Evolutionary conservation across 2,329 filamentous ascomycete species (phyloP).

Genomic region (Xylariaceae sp.): DNA sequence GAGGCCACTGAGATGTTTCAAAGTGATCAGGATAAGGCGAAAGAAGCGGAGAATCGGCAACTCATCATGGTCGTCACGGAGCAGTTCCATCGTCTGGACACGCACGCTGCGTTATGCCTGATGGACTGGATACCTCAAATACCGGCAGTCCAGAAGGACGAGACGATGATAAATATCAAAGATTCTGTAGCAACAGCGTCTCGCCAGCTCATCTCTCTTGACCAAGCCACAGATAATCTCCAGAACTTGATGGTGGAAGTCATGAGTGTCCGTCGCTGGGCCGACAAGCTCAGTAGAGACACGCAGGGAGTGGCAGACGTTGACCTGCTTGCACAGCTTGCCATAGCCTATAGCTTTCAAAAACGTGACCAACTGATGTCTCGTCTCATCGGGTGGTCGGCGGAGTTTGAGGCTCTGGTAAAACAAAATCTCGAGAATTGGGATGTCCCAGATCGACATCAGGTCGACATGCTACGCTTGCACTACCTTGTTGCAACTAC

Average conservation of each 20-base stretch:
- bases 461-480: conserved; percentile 25
- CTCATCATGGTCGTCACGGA: conserved; percentile 27
- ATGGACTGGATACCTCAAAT: conserved; percentile 28
- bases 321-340: too few relatives aligned
- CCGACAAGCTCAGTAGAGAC: too few relatives aligned
- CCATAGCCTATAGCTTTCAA: conserved; percentile 9
- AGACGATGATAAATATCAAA: too few relatives aligned
- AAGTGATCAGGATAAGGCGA: conserved; percentile 7
- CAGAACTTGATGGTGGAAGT: conserved; percentile 25
- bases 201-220: conserved; percentile 16
- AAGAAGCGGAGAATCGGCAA: conserved; percentile 12
- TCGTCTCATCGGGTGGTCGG: conserved; percentile 24
- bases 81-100: conserved; percentile 33
- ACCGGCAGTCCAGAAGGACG: too few relatives aligned
- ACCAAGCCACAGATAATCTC: conserved; percentile 29
- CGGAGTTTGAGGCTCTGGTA: conserved; percentile 23
- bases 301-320: too few relatives aligned
- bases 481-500: conserved; percentile 26
- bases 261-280: conserved; percentile 24
- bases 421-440: conserved; percentile 12
- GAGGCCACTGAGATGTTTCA: conserved; percentile 13
- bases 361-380: conserved; percentile 14
- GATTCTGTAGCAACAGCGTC: too few relatives aligned
- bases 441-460: not conserved
- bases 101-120: conserved; percentile 31